These are phyloP conservation scores for Trapa incisa DNA, from an alignment of 345 rosid species.

Conservation along the genomic window DNA sequence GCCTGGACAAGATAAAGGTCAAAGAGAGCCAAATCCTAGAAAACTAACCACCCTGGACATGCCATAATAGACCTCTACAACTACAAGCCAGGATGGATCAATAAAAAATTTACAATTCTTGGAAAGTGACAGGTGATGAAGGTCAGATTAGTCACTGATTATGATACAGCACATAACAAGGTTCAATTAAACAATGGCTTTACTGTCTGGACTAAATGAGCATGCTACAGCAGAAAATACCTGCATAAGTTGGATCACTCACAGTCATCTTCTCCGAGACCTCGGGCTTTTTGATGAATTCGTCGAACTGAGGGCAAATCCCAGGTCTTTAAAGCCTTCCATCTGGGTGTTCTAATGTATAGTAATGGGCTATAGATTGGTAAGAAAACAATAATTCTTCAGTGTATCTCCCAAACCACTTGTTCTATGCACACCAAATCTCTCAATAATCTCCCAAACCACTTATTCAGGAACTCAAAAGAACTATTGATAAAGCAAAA, in stretches of 20 bases:
- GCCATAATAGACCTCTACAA: neutral
- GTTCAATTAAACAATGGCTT: neutral
- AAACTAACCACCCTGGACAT: neutral
- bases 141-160: neutral
- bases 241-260: constrained; percentile 93
- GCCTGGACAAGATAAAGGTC: constrained; percentile 59
- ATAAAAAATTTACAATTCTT: neutral
- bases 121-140: neutral
- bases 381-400: constrained; percentile 65
- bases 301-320: constrained; percentile 42
- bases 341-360: constrained; percentile 25
- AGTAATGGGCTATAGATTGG: constrained; percentile 57
- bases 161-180: neutral
- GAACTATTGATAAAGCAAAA: neutral
- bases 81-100: neutral
- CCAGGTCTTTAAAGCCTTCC: constrained; percentile 21
- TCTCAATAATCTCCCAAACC: constrained; percentile 66
- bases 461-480: neutral
- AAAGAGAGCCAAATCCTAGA: neutral
- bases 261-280: constrained; percentile 74
- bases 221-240: constrained; percentile 20
- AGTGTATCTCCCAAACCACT: constrained; percentile 56
- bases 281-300: constrained; percentile 58
- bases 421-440: constrained; percentile 80
- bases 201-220: neutral